These are phyloP conservation scores for Drechslerella coelobrocha DNA, from an alignment of 2,329 filamentous ascomycete species.

Conservation along the genomic window DNA sequence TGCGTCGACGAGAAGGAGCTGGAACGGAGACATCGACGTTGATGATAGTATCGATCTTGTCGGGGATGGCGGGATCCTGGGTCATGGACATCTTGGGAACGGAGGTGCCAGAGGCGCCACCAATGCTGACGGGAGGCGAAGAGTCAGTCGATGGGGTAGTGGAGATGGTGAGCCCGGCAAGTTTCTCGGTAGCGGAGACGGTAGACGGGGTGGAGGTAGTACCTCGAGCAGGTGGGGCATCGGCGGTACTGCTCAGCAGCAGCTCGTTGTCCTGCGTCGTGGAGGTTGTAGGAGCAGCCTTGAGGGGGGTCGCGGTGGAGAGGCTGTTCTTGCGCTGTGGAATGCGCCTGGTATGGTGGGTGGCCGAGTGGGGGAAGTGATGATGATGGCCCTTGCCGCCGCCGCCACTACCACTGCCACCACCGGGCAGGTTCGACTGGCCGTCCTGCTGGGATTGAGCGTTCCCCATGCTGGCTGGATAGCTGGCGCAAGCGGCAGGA, in stretches of 20 bases:
- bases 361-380: conserved; percentile 21
- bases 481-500: not conserved
- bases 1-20: conserved; percentile 38
- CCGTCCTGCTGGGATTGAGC: conserved; percentile 45
- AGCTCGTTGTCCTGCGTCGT: conserved; percentile 46
- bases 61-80: conserved; percentile 30
- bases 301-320: conserved; percentile 44
- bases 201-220: conserved; percentile 22
- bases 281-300: conserved; percentile 45
- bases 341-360: conserved; percentile 32
- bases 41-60: conserved; percentile 38
- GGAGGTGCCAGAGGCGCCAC: conserved; percentile 26
- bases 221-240: conserved; percentile 21
- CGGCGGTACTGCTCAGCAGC: conserved; percentile 18
- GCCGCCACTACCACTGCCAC: conserved; percentile 28
- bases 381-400: conserved; percentile 22
- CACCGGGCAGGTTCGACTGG: conserved; percentile 23
- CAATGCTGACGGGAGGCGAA: conserved; percentile 28
- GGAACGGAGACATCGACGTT: conserved; percentile 27
- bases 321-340: conserved; percentile 48
- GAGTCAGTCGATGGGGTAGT: conserved; percentile 36
- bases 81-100: conserved; percentile 39
- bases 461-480: conserved; percentile 39
- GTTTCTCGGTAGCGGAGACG: conserved; percentile 42
- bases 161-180: conserved; percentile 45